Conservation (phyloP, 2,329 filamentous ascomycete species). For the Colletotrichum salicis region DNA sequence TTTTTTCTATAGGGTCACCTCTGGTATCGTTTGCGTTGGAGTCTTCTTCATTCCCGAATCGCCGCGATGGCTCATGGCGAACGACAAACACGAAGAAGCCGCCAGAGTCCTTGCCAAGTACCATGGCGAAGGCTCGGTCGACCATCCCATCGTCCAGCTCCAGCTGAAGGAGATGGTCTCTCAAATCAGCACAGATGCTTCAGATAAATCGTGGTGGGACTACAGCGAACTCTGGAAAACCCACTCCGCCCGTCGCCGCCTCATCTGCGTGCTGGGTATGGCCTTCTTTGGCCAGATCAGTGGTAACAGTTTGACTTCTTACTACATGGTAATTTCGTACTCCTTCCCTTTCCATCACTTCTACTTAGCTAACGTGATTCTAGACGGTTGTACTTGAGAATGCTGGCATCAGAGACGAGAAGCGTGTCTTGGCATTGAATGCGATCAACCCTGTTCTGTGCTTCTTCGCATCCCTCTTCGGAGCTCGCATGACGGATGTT, state of each 20-base stretch:
- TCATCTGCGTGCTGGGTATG: slow-evolving; percentile 63
- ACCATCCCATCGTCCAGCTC: slow-evolving; percentile 62
- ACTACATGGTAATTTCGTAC: slow-evolving; percentile 45
- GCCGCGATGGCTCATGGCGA: slow-evolving; percentile 57
- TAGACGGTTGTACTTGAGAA: slow-evolving; percentile 52
- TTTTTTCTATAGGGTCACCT: slow-evolving; percentile 48
- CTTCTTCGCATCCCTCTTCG: slow-evolving; percentile 60
- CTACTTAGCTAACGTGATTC: too few relatives aligned
- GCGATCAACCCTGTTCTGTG: slow-evolving; percentile 65
- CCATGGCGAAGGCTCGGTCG: slow-evolving; percentile 61
- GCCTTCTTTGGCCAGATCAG: slow-evolving; percentile 64
- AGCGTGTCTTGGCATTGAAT: slow-evolving; percentile 61
- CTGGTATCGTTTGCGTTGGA: slow-evolving; percentile 56
- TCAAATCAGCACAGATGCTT: slow-evolving; percentile 59
- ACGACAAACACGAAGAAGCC: slow-evolving; percentile 53
- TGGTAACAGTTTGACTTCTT: slow-evolving; percentile 60
- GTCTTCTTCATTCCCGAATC: slow-evolving; percentile 60
- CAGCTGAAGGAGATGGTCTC: slow-evolving; percentile 61
- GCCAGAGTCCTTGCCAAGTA: slow-evolving; percentile 56
- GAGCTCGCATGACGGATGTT: slow-evolving; percentile 65
- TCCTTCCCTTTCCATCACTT: too few relatives aligned
- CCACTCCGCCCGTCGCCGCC: slow-evolving; percentile 57
- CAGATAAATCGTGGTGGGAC: slow-evolving; percentile 67
- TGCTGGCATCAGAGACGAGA: slow-evolving; percentile 61
- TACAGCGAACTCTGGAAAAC: slow-evolving; percentile 64